Evolutionary conservation across 306 rosid species (phyloP), one percentile per base, ranked within the genome.

Genomic region (Luffa acutangula): DNA sequence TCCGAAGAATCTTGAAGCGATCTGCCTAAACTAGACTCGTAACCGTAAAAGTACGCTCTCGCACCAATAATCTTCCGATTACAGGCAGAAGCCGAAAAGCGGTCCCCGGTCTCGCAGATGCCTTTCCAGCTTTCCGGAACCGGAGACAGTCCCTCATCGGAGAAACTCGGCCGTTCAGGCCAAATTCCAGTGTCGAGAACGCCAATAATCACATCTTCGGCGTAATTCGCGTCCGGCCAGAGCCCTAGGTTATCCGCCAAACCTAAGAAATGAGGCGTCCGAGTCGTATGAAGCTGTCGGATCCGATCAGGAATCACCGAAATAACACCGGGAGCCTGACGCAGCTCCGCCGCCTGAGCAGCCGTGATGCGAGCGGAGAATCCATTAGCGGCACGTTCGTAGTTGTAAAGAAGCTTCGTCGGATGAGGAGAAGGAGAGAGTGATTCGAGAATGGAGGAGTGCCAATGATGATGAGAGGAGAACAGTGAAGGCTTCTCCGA

Each of bases 181-280:
- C 97, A 95, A 36, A 95, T 89, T 3, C 97, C 96, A 70, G 96
- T 95, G 77, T 95, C 97, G 0, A 92, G 82, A 17, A 95, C 87
- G 2, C 96, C 97, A 70, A 95, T 18, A 20, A 92, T 77, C 60
- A 95, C 90, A 41, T 95, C 97, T 0, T 87, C 89, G 0, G 91
- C 97, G 77, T 83, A 90, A 13, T 85, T 80, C 8, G 93, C 81
- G 73, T 85, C 43, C 0, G 91, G 87, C 97, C 97, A 95, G 25
- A 95, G 6, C 0, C 97, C 97, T 59, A 74, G 84, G 69, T 46
- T 12, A 1, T 90, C 91, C 33, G 86, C 87, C 31, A 95, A 87
- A 51, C 93, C 93, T 1, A 95, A 83, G 84, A 95, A 92, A 37
- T 31, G 37, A 14, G 90, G 91, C 6, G 96, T 92, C 63, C 82